These are phyloP conservation scores for Hondaea fermentalgiana DNA, from an alignment of 108 stramenopile species.

Conservation along the genomic window DNA sequence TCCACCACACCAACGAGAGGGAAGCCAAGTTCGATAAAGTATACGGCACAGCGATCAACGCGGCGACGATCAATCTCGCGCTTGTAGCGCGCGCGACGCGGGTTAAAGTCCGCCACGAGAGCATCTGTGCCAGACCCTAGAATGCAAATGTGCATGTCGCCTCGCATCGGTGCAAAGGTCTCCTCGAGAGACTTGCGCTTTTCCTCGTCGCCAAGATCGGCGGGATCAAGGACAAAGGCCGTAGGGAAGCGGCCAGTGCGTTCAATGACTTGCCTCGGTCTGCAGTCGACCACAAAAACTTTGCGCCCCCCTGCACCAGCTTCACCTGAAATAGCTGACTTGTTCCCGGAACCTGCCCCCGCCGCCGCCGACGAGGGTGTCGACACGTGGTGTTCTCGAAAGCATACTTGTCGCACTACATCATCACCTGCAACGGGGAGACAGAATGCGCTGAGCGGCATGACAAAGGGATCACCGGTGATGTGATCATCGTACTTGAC, in stretches of 20 bases:
- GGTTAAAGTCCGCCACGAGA: neutral
- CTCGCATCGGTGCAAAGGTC: neutral
- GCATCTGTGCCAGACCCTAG: neutral
- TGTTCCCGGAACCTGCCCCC: too few relatives aligned
- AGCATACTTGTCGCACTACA: neutral
- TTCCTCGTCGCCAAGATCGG: neutral
- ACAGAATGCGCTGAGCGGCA: neutral
- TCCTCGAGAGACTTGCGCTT: neutral
- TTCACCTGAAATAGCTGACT: too few relatives aligned
- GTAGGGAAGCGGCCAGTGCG: neutral
- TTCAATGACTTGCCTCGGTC: neutral
- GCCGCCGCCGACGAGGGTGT: too few relatives aligned
- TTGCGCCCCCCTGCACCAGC: neutral
- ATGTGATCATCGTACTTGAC: neutral
- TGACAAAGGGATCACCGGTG: neutral
- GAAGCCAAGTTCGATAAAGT: neutral
- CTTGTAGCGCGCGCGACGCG: neutral
- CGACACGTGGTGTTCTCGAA: neutral
- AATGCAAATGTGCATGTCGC: conserved; percentile 16
- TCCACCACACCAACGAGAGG: neutral
- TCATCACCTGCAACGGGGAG: neutral
- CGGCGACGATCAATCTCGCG: neutral
- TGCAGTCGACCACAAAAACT: neutral
- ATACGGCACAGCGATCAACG: neutral
- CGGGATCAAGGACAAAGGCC: neutral